phyloP scores from a whole-genome alignment of 2,329 filamentous ascomycete genomes.

The Fonsecaea erecta region DNA sequence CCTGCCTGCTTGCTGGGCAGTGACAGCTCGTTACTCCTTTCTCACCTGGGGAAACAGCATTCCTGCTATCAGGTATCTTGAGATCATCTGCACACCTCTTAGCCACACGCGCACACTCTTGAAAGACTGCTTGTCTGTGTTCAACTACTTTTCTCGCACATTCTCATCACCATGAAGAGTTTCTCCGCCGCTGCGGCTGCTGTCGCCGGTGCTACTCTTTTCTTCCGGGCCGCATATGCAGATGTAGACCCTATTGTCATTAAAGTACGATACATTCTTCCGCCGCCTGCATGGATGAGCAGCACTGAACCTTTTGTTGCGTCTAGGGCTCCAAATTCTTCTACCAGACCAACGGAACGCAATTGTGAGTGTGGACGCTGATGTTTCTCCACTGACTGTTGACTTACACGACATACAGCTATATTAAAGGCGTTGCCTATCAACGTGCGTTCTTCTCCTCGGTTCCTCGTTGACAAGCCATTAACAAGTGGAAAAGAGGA shows the following conservation, averaged over 20 bases:
- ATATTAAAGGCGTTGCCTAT: conserved; percentile 92
- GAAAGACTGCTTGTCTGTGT: conserved; percentile 10
- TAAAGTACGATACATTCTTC: conserved; percentile 61
- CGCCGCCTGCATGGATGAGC: too few species aligned
- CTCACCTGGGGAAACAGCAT: conserved; percentile 13
- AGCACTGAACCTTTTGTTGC: conserved; percentile 32
- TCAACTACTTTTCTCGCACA: conserved; percentile 19
- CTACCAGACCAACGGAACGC: conserved; percentile 77
- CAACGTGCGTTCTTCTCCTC: conserved; percentile 58
- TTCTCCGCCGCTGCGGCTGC: conserved; percentile 31
- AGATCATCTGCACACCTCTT: conserved; percentile 16
- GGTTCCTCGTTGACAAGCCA: not conserved
- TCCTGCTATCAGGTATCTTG: conserved; percentile 16
- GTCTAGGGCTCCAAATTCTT: conserved; percentile 81
- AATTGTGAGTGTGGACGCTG: conserved; percentile 60
- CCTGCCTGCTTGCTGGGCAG: conserved; percentile 28
- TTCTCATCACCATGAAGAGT: conserved; percentile 37
- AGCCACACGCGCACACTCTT: conserved; percentile 3
- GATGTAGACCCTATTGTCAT: conserved; percentile 62
- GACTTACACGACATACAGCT: conserved; percentile 52
- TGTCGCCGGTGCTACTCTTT: conserved; percentile 36
- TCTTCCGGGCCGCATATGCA: conserved; percentile 33
- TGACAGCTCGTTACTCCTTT: conserved; percentile 22
- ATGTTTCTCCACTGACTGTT: not conserved
- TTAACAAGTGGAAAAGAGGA: conserved; percentile 58